Percentiles rank a stretch among this genome's conserved stretches.
Evolutionary conservation across 768 basidiomycete genomes (phyloP).

Genomic region (Rhodocollybia butyracea): DNA sequence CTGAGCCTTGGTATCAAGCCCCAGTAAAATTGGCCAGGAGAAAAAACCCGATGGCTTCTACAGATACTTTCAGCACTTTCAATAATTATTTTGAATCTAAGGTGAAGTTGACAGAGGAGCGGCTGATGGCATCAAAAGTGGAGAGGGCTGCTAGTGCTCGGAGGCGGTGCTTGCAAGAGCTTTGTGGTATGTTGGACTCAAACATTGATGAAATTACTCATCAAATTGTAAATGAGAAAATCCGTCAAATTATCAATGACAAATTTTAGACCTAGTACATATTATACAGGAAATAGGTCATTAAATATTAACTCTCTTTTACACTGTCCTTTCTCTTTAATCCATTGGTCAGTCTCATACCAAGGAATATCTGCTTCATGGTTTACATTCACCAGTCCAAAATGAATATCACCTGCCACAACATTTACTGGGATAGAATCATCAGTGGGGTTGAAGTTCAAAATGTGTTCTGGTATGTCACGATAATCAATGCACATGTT

Average conservation of each 20-base stretch:
- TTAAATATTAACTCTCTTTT: constrained; percentile 5
- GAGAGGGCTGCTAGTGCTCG: not conserved
- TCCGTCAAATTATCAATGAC: not conserved
- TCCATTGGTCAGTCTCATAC: constrained; percentile 11
- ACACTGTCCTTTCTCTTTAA: constrained; percentile 1
- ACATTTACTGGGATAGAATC: not conserved
- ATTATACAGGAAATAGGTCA: constrained; percentile 6
- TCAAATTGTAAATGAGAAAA: not conserved
- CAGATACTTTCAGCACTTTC: too few species aligned
- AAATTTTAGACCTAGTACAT: not conserved
- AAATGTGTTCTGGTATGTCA: not conserved
- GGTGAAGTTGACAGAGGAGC: too few species aligned
- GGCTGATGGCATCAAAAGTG: not conserved
- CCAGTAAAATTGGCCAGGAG: too few species aligned
- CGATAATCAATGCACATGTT: constrained; percentile 12
- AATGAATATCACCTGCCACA: not conserved
- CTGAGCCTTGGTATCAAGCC: too few species aligned
- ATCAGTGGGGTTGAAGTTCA: not conserved
- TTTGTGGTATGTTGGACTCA: too few species aligned
- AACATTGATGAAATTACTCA: too few species aligned
- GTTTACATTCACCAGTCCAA: not conserved
- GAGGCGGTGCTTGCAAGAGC: not conserved
- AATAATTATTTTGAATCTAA: too few species aligned
- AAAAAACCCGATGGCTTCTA: too few species aligned
- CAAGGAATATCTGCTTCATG: not conserved